Base-by-base conservation (phyloP, 2,329 filamentous ascomycete genomes). In the Ophiostoma pallidulum region DNA sequence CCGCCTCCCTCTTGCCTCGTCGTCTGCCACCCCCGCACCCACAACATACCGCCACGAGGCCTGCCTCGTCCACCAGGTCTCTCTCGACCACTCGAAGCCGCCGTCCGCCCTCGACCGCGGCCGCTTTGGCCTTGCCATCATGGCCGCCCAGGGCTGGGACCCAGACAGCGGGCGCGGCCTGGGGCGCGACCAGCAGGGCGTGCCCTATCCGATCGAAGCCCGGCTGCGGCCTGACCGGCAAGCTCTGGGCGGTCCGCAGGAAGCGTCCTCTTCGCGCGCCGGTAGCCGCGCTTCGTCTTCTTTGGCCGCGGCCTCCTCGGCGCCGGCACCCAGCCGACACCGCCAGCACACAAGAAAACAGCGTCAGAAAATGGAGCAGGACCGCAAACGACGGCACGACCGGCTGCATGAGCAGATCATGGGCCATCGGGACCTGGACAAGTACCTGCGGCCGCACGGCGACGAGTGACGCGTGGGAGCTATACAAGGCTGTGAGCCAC, bases 181-280 rank as follows among this genome's bases (percentile, higher is more conserved):
- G 0, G 90, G 90, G 0, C 75, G 75, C 9, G 66, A 68, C 2
- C 81, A 84, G 1, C 77, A 84, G 54, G 90, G 90, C 3, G 82
- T 87, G 51, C 72, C 82, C 35, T 82, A 80, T 54, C 90, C 90
- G 1, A 71, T 96, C 53, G 88, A 88, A 60, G 69, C 77, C 1
- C 75, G 72, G 50, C 68, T 75, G 47, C 95, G 95, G 65, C 75
- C 81, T 37, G 79, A 91, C 59, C 88, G 76, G 4, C 67, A 84
- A 8, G 91, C 90, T 0, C 64, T 95, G 22, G 88, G 89, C 7
- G n/a, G 32, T 10, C 24, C 24, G 24, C 24, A 28, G 6, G 24
- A 28, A 5, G 5, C 24, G 24, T 28, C 24, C 24, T 28, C 24
- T 28, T 28, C 24, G 6, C 24, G 24, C 24, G 6, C 5, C 24